phyloP scores from a whole-genome alignment of 2,329 filamentous ascomycete species.

The Immersiporthe knoxdaviesiana region DNA sequence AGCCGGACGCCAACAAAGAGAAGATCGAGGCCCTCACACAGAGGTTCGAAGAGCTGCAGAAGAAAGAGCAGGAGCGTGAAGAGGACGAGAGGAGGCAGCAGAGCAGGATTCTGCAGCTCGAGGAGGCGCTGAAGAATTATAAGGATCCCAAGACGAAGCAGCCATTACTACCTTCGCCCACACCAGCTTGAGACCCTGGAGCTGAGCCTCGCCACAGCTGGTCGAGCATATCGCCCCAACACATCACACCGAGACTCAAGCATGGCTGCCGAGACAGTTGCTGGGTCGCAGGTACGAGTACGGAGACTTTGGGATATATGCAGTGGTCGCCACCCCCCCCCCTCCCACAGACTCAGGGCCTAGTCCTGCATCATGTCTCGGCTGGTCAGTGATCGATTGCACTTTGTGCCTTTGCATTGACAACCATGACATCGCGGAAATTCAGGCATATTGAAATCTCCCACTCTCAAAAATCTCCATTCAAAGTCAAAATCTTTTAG shows the following conservation, averaged over 20 bases:
- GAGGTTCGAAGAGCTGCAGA: slow-evolving; percentile 53
- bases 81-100: slow-evolving; percentile 51
- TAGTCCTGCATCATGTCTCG: neutral
- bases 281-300: neutral
- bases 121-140: slow-evolving; percentile 55
- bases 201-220: neutral
- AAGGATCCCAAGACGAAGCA: slow-evolving; percentile 61
- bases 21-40: slow-evolving; percentile 54
- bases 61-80: slow-evolving; percentile 54
- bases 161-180: slow-evolving; percentile 50
- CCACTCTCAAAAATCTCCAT: neutral
- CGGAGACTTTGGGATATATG: neutral
- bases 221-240: neutral
- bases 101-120: slow-evolving; percentile 54
- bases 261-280: neutral
- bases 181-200: slow-evolving; percentile 11
- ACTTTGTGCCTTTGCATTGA: neutral
- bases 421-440: neutral
- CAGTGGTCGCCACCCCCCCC: no score
- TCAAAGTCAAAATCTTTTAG: no score
- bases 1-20: slow-evolving; percentile 62
- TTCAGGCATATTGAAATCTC: neutral
- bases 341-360: neutral
- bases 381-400: neutral
- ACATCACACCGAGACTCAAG: neutral